phyloP scores from a whole-genome alignment of 1,139 yeast genomes.

The Saccharomyces hybrid region DNA sequence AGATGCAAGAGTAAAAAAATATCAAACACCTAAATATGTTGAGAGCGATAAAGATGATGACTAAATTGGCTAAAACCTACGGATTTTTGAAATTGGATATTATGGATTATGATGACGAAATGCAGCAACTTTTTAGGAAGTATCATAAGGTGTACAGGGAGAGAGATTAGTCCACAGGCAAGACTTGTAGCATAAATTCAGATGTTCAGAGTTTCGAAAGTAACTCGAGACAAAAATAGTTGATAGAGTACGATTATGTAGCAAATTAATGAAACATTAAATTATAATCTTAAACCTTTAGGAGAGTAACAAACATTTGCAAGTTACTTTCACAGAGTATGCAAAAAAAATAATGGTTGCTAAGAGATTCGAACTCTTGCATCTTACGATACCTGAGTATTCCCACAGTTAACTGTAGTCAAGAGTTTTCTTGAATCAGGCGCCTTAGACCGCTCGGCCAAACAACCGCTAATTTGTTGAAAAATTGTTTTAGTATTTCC shows the following conservation, averaged over 20 bases:
- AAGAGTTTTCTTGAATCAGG: slow-evolving; percentile 7
- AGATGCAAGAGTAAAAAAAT: neutral
- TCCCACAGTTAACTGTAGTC: slow-evolving; percentile 5
- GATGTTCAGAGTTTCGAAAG: neutral
- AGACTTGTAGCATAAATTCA: too few relatives aligned
- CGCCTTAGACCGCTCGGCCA: slow-evolving; percentile 11
- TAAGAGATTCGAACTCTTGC: slow-evolving; percentile 10
- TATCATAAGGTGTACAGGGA: neutral
- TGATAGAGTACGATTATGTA: neutral
- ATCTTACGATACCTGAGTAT: slow-evolving; percentile 10
- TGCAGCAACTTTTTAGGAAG: neutral
- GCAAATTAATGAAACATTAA: too few relatives aligned
- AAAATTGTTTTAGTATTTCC: neutral
- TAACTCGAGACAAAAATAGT: too few relatives aligned
- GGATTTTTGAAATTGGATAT: neutral
- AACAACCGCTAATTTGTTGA: slow-evolving; percentile 4
- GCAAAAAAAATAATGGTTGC: slow-evolving; percentile 2
- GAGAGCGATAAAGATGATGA: neutral
- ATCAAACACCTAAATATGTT: neutral
- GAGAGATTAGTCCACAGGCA: too few relatives aligned
- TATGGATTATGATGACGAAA: neutral
- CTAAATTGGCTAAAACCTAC: neutral
- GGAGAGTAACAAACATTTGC: too few relatives aligned
- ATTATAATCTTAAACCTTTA: too few relatives aligned
- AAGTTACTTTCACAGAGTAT: neutral